A percentile compares a stretch with the other conserved stretches of the same genome.
phyloP scores from a whole-genome alignment of 176 grass and related monocot species.

The Oryza punctata region DNA sequence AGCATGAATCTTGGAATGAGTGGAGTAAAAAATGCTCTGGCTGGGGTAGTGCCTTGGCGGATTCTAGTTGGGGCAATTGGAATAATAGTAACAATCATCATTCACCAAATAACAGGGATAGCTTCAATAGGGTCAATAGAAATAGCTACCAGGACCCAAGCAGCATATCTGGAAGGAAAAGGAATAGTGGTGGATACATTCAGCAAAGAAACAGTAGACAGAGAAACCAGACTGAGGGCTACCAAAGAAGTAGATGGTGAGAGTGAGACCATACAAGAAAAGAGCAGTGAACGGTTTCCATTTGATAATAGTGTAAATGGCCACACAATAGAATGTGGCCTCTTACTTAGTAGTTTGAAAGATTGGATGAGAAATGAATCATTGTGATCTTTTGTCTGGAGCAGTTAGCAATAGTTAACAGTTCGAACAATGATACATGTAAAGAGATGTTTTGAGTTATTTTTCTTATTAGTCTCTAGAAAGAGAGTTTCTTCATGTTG shows the following conservation, averaged over 20 bases:
- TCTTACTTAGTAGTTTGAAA: constrained; percentile 18
- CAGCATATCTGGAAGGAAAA: constrained; percentile 39
- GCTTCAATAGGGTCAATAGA: constrained; percentile 8
- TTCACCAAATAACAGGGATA: constrained; percentile 12
- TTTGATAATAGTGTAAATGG: constrained; percentile 24
- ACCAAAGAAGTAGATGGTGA: constrained; percentile 29
- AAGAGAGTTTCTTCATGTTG: neutral
- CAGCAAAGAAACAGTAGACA: constrained; percentile 25
- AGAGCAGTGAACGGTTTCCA: constrained; percentile 31
- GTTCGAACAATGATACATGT: neutral
- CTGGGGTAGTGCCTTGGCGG: constrained; percentile 32
- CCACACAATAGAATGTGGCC: neutral
- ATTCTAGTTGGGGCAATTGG: constrained; percentile 2
- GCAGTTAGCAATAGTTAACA: constrained; percentile 6
- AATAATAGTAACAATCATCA: constrained; percentile 16
- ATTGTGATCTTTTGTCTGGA: constrained; percentile 10
- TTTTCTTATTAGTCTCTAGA: neutral
- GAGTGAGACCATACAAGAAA: constrained; percentile 30
- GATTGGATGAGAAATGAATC: neutral
- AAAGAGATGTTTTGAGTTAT: neutral
- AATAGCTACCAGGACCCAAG: constrained; percentile 38
- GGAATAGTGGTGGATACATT: constrained; percentile 16
- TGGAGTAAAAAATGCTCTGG: constrained; percentile 38
- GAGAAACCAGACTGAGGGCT: constrained; percentile 31
- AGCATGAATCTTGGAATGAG: constrained; percentile 15